Evolutionary conservation across 1,139 yeast species (phyloP).

Genomic region (Petasospora fabianii): DNA sequence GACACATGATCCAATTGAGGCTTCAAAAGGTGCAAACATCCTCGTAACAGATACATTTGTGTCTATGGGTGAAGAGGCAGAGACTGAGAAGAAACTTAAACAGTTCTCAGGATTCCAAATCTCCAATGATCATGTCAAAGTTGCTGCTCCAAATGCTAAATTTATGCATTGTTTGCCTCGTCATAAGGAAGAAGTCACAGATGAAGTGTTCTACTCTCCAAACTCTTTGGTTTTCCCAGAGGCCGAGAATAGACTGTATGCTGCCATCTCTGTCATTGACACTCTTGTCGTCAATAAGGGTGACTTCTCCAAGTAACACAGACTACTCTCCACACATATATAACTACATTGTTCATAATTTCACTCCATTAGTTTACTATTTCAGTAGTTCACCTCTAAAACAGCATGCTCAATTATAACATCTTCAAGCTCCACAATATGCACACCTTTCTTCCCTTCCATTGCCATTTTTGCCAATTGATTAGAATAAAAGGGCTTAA

Average conservation of each 20-base stretch:
- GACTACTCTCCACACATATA: background rate
- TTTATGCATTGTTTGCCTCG: conserved; percentile 98
- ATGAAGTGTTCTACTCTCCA: conserved; percentile 84
- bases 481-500: conserved; percentile 52
- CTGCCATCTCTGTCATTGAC: conserved; percentile 93
- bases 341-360: background rate
- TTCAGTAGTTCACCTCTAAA: conserved; percentile 17
- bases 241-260: conserved; percentile 93
- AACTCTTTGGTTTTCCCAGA: conserved; percentile 87
- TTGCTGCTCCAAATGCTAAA: conserved; percentile 68
- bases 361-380: background rate
- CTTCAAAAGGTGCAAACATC: conserved; percentile 71
- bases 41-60: conserved; percentile 97
- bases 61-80: conserved; percentile 95
- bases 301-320: conserved; percentile 35
- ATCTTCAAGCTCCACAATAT: conserved; percentile 18
- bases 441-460: conserved; percentile 14
- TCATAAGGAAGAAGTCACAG: conserved; percentile 89
- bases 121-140: conserved; percentile 55
- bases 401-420: conserved; percentile 10
- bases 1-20: conserved; percentile 69
- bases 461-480: conserved; percentile 31
- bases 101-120: conserved; percentile 88
- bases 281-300: conserved; percentile 86
- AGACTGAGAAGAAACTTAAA: conserved; percentile 63